Base-by-base conservation (phyloP, 2,329 filamentous ascomycete species). In the Hymenoscyphus albidus region DNA sequence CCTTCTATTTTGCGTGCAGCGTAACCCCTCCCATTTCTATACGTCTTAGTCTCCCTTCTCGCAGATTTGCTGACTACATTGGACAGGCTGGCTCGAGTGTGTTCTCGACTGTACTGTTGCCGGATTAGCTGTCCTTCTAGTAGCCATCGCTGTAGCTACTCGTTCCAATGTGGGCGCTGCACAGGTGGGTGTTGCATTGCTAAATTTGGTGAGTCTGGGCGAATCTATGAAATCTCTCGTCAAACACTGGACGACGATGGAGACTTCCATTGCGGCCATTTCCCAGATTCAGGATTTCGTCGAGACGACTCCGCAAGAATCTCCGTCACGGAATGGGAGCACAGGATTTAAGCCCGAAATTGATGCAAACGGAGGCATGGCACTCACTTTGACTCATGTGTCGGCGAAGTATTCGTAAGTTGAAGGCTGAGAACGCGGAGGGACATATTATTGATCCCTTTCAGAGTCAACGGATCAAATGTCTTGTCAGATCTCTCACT, bases 241-340 rank as follows among this genome's bases (percentile, higher is more conserved):
- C 18, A 55, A 55, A 16, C 31, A 55, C 31, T 58, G 56, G 56
- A 58, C 56, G 18, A 58, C 16, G 56, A 58, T 38, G 56, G 56
- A 58, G 31, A 35, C 56, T n/a, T 58, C 56, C 2, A 58, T 58
- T 39, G 56, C 27, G 22, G 31, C 56, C 38, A 32, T 58, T 35
- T 3, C 56, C 27, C 18, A 31, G 13, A 38, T 58, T 38, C 56
- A 39, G 31, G 31, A 38, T 58, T 58, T 58, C 56, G 32, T 39
- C 6, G 51, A 55, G 51, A 55, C 51, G 5, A 55, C 51, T 3
- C 51, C 51, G 18, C 51, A 55, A 55, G 51, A 55, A 55, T 27
- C 12, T 22, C n/a, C 9, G 31, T 32, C 51, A 55, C 51, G 9
- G 2, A 2, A 32, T 12, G 51, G 31, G 31, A 55, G n/a, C 31